Base-by-base conservation (phyloP, 768 basidiomycete species). In the Kwoniella shandongensis region DNA sequence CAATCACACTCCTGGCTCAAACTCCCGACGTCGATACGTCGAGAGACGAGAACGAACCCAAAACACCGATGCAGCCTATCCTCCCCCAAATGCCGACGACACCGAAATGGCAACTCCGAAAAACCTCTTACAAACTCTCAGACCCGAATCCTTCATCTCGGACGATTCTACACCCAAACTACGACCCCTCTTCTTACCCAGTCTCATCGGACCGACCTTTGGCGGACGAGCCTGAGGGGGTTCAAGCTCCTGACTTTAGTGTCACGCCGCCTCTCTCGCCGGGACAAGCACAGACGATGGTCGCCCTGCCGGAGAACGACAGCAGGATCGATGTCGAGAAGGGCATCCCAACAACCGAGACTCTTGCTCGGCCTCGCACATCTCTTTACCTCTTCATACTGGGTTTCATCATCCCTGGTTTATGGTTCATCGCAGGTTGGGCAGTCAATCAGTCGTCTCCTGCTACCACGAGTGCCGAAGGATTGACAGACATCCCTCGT, bases 371-470 rank as follows among this genome's bases (percentile, higher is more conserved):
- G 30, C 44, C 53, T 23, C 26, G 38, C 13, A 35, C 45, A 22
- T 36, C 54, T 30, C n/a, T 48, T 4, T n/a, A 26, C 13, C n/a
- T 56, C 15, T 56, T 56, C 29, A 56, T 56, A 29, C 13, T 50
- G 23, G 54, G 54, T 10, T 56, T 56, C 29, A 12, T 56, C 7
- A 41, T 26, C 17, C 54, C 54, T 7, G 25, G 47, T 26, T 26
- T 56, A 25, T 56, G 54, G 54, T 56, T 56, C 38, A 23, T 56
- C 42, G 54, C 46, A 27, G 54, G 54, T 18, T 56, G 54, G 54
- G n/a, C 39, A 20, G 18, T 50, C 2, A 11, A 17, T 2, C 23
- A 30, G 36, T 29, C 32, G 17, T 44, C 52, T 23, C 32, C 41
- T 54, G 11, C 26, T 30, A n/a, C 11, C 40, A 41, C 8, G 35